Evolutionary conservation across 2,329 filamentous ascomycete genomes (phyloP).

Genomic region (Beauveria sp.): DNA sequence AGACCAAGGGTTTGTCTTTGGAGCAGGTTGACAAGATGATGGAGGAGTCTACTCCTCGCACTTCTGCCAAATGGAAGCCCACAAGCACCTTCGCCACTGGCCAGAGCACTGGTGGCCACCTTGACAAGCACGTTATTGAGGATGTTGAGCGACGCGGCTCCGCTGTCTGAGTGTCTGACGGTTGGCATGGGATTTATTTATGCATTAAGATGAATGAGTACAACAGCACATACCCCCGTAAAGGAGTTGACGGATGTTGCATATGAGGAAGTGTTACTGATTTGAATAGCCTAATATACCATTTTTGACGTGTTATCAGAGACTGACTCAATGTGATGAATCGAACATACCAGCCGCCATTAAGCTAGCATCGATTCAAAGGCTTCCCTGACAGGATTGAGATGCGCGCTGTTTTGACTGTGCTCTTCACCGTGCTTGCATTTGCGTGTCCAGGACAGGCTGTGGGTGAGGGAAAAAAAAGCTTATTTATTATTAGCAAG

Average conservation of each 20-base stretch:
- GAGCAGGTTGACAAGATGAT: slow-evolving; percentile 84
- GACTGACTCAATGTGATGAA: neutral
- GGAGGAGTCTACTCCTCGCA: slow-evolving; percentile 74
- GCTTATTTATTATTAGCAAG: no score
- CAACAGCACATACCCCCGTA: slow-evolving; percentile 5
- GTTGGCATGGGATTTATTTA: neutral
- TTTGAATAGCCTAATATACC: neutral
- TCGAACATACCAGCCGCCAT: neutral
- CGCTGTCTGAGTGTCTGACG: slow-evolving; percentile 20
- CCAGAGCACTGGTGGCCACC: slow-evolving; percentile 29
- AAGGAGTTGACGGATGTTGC: neutral
- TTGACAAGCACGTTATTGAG: slow-evolving; percentile 23
- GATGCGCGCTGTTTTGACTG: no score
- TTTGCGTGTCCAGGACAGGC: no score
- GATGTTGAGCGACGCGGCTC: slow-evolving; percentile 25
- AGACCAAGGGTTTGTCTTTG: slow-evolving; percentile 69
- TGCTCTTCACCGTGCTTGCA: no score
- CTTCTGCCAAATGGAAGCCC: slow-evolving; percentile 69
- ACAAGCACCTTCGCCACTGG: slow-evolving; percentile 58
- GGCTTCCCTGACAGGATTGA: no score
- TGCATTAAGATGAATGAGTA: slow-evolving; percentile 6
- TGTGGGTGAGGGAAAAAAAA: no score
- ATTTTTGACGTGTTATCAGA: neutral
- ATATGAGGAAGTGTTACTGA: neutral
- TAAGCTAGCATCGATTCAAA: no score